phyloP scores from a whole-genome alignment of 148 eudicot genomes.

The Pouteria glomerata region DNA sequence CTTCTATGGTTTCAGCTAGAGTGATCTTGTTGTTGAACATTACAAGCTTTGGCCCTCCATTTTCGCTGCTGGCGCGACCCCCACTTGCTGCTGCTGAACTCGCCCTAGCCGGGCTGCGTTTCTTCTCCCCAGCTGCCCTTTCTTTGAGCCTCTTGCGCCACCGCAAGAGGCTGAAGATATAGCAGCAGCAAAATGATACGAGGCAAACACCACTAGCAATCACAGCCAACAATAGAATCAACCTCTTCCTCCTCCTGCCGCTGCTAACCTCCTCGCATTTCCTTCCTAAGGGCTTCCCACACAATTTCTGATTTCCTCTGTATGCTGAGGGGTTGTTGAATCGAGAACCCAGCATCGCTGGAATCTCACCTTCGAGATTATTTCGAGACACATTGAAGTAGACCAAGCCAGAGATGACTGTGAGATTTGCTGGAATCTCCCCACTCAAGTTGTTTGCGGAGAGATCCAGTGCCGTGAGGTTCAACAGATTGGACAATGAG shows the following conservation, averaged over 20 bases:
- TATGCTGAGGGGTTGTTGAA: slow-evolving; percentile 49
- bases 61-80: slow-evolving; percentile 40
- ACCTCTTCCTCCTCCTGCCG: slow-evolving; percentile 23
- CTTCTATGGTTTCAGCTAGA: slow-evolving; percentile 54
- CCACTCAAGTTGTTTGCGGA: slow-evolving; percentile 65
- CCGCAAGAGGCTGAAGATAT: slow-evolving; percentile 31
- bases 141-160: slow-evolving; percentile 48
- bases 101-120: slow-evolving; percentile 41
- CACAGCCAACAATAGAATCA: slow-evolving; percentile 29
- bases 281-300: slow-evolving; percentile 43
- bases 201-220: slow-evolving; percentile 32
- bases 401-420: slow-evolving; percentile 35
- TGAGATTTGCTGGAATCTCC: slow-evolving; percentile 56
- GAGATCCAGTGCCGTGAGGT: slow-evolving; percentile 51
- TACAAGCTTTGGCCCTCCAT: slow-evolving; percentile 47
- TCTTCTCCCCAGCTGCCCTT: slow-evolving; percentile 38
- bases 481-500: slow-evolving; percentile 40
- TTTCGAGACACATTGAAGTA: slow-evolving; percentile 62
- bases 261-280: slow-evolving; percentile 27
- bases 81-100: slow-evolving; percentile 38
- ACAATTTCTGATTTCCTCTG: slow-evolving; percentile 38
- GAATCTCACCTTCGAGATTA: slow-evolving; percentile 76
- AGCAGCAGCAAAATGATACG: slow-evolving; percentile 45
- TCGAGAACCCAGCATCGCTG: slow-evolving; percentile 37
- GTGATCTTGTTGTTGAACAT: slow-evolving; percentile 64